These are phyloP conservation scores for Cladophialophora bantiana DNA, from an alignment of 2,329 filamentous ascomycete species.

Conservation along the genomic window DNA sequence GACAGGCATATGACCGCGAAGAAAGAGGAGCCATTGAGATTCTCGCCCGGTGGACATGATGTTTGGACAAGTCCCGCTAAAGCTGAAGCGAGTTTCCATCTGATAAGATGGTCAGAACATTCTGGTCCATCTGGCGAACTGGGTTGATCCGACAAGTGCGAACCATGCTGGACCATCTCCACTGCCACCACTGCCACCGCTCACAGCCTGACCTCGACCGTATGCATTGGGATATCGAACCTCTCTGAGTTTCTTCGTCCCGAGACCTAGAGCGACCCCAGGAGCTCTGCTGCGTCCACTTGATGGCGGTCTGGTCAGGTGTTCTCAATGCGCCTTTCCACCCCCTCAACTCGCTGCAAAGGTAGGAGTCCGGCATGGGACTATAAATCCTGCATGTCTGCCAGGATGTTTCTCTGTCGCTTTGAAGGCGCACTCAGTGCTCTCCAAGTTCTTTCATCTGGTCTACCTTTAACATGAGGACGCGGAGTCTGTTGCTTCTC, in stretches of 20 bases:
- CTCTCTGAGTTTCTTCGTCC: background rate
- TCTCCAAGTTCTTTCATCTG: background rate
- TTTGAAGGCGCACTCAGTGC: background rate
- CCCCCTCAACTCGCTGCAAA: conserved; percentile 3
- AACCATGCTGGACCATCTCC: background rate
- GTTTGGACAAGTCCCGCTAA: background rate
- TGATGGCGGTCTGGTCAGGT: background rate
- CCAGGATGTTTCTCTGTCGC: background rate
- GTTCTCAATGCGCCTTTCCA: background rate
- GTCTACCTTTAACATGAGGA: conserved; percentile 15
- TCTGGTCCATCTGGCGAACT: background rate
- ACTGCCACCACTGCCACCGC: background rate
- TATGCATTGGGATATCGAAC: conserved; percentile 1
- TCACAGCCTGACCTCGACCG: background rate
- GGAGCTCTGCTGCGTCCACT: background rate
- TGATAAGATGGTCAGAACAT: conserved; percentile 23
- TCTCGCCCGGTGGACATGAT: background rate
- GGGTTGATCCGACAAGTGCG: background rate
- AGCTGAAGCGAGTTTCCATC: conserved; percentile 13
- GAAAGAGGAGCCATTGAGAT: background rate
- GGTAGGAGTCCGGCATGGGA: background rate
- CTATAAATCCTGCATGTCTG: conserved; percentile 6
- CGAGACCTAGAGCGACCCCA: background rate
- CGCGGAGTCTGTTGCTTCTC: conserved; percentile 11
- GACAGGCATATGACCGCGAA: background rate